Percentiles rank a stretch among this genome's conserved stretches.
Conservation (phyloP, 1,284 basidiomycete species). For the Apiotrichum mycotoxinovorans region DNA sequence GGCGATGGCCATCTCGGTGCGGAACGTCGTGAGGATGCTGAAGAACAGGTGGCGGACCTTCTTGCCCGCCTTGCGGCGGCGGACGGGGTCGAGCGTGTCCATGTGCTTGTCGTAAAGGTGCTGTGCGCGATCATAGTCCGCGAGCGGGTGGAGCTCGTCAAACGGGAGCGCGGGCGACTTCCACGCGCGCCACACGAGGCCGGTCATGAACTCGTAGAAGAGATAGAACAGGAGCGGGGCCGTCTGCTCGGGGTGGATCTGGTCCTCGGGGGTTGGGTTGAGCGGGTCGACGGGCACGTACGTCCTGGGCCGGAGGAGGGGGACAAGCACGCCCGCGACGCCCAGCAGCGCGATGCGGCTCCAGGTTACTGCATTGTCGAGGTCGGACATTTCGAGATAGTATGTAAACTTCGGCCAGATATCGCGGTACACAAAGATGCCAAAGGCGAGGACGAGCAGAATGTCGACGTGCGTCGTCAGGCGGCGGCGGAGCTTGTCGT, state of each 20-base stretch:
- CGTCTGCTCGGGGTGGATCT: constrained; percentile 63
- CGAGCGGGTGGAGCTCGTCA: constrained; percentile 55
- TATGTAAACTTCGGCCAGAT: constrained; percentile 61
- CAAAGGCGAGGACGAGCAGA: constrained; percentile 51
- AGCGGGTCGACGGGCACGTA: constrained; percentile 53
- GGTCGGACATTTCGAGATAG: constrained; percentile 51
- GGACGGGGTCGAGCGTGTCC: constrained; percentile 45
- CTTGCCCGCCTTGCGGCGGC: constrained; percentile 32
- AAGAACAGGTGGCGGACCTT: constrained; percentile 36
- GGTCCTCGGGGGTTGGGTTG: constrained; percentile 46
- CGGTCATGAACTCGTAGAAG: constrained; percentile 61
- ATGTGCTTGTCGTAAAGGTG: constrained; percentile 49
- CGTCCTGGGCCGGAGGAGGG: constrained; percentile 54
- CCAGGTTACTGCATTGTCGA: constrained; percentile 48
- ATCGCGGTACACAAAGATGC: constrained; percentile 61
- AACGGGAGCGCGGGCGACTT: constrained; percentile 40
- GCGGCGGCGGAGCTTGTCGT: constrained; percentile 36
- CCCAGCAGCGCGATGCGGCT: constrained; percentile 49
- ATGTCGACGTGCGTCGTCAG: constrained; percentile 44
- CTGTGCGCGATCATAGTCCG: constrained; percentile 58
- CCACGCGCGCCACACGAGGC: constrained; percentile 53
- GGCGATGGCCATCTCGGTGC: constrained; percentile 31
- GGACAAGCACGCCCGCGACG: constrained; percentile 52
- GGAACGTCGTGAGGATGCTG: constrained; percentile 31
- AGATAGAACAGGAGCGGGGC: constrained; percentile 59